A percentile compares a stretch with the other conserved stretches of the same genome.
Evolutionary conservation across 2,329 filamentous ascomycete genomes (phyloP).

Genomic region (Aphanoascus verrucosus): DNA sequence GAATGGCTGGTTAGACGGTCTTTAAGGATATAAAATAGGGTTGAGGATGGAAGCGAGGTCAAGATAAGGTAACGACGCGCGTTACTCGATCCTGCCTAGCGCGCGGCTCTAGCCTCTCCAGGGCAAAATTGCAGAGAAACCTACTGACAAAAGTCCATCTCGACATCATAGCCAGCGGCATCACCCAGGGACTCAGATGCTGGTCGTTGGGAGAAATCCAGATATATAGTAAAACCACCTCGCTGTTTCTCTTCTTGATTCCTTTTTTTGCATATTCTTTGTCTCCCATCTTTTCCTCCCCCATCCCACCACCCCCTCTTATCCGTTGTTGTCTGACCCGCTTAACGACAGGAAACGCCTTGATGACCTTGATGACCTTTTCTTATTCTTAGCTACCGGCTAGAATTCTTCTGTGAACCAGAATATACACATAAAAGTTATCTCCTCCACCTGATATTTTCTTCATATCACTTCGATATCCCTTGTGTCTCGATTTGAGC

Average conservation of each 20-base stretch:
- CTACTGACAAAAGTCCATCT: too few relatives aligned
- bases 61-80: slow-evolving; percentile 1
- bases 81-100: slow-evolving; percentile 10
- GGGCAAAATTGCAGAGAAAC: too few relatives aligned
- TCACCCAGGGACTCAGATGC: background rate
- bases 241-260: background rate
- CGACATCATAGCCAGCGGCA: background rate
- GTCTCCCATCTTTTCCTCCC: background rate
- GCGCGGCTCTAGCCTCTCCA: background rate
- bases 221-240: background rate
- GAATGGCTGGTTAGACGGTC: too few relatives aligned
- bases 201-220: background rate
- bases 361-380: slow-evolving; percentile 12
- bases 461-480: background rate
- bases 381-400: slow-evolving; percentile 1
- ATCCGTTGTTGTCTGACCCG: slow-evolving; percentile 7
- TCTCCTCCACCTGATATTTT: slow-evolving; percentile 3
- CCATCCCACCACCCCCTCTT: slow-evolving; percentile 3
- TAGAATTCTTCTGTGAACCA: background rate
- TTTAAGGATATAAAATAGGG: too few relatives aligned
- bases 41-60: background rate
- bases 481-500: background rate
- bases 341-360: slow-evolving; percentile 10
- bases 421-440: slow-evolving; percentile 5
- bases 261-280: background rate